Conservation (phyloP, 2,329 filamentous ascomycete genomes). For the Conoideocrella luteorostrata region DNA sequence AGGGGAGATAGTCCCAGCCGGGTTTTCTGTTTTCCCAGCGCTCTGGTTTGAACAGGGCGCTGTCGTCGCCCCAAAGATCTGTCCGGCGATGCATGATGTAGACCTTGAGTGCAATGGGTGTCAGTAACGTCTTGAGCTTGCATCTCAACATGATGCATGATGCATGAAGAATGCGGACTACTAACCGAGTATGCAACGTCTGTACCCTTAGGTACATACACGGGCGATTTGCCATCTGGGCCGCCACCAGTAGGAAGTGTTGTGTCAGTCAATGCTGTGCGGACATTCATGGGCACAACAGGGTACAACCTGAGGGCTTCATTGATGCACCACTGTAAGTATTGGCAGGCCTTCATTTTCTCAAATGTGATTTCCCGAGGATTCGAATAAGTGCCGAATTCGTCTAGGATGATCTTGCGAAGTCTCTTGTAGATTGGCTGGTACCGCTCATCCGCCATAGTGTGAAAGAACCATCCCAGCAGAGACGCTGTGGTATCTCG, state of each 20-base stretch:
- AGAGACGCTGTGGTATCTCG: slow-evolving; percentile 47
- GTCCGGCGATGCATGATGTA: slow-evolving; percentile 30
- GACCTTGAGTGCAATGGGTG: slow-evolving; percentile 8
- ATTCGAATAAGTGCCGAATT: slow-evolving; percentile 44
- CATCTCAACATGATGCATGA: too few relatives aligned
- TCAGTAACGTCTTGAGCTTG: background rate
- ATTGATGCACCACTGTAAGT: slow-evolving; percentile 19
- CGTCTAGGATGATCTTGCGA: slow-evolving; percentile 30
- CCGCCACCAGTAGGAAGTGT: slow-evolving; percentile 46
- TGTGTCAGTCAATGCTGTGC: slow-evolving; percentile 31
- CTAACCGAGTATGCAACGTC: slow-evolving; percentile 30
- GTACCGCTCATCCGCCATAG: slow-evolving; percentile 29
- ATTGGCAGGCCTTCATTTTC: slow-evolving; percentile 16
- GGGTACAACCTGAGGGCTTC: slow-evolving; percentile 18
- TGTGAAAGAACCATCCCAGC: slow-evolving; percentile 40
- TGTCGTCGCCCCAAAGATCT: slow-evolving; percentile 32
- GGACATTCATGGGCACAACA: slow-evolving; percentile 17
- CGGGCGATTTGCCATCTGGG: slow-evolving; percentile 35
- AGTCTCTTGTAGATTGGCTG: slow-evolving; percentile 35
- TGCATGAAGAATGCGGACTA: too few relatives aligned
- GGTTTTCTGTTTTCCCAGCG: slow-evolving; percentile 24
- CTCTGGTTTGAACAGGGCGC: slow-evolving; percentile 34
- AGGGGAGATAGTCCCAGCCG: slow-evolving; percentile 21
- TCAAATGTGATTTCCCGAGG: slow-evolving; percentile 21
- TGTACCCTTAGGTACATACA: slow-evolving; percentile 43